These are phyloP conservation scores for Leptographium galeiforme DNA, from an alignment of 2,329 filamentous ascomycete genomes.

Conservation along the genomic window DNA sequence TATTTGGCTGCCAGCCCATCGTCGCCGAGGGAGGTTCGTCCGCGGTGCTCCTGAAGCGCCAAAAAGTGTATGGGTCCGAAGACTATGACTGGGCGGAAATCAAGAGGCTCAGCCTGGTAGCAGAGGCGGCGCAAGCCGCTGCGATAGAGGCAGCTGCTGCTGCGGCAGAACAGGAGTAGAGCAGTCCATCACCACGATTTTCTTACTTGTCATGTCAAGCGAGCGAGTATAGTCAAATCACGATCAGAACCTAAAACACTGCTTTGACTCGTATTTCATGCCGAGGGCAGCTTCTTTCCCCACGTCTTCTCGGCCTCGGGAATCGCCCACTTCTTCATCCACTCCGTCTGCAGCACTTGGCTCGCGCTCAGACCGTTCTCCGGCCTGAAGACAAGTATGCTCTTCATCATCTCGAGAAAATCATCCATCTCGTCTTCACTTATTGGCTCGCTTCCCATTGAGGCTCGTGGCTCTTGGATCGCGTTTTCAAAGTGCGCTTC, in stretches of 20 bases:
- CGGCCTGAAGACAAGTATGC: background rate
- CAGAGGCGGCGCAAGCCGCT: background rate
- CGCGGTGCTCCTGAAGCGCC: conserved; percentile 7
- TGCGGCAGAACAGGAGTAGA: background rate
- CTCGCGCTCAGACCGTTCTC: background rate
- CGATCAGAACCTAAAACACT: too few relatives aligned
- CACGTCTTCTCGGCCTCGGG: background rate
- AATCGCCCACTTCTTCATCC: background rate
- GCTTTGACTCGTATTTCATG: too few relatives aligned
- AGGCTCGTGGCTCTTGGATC: background rate
- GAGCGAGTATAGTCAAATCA: too few relatives aligned
- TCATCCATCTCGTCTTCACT: background rate
- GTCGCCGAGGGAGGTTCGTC: background rate
- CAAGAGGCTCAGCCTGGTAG: background rate
- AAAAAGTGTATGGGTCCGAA: conserved; percentile 13
- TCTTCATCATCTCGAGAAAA: background rate
- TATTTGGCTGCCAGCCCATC: conserved; percentile 6
- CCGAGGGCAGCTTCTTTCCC: background rate
- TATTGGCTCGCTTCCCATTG: background rate
- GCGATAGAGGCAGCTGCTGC: background rate
- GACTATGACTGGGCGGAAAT: conserved; percentile 3
- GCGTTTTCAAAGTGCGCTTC: background rate
- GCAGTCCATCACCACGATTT: too few relatives aligned
- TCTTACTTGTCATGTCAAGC: too few relatives aligned
- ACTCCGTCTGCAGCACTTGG: background rate